phyloP scores from a whole-genome alignment of 2,329 filamentous ascomycete species.

The Alternaria sp. region DNA sequence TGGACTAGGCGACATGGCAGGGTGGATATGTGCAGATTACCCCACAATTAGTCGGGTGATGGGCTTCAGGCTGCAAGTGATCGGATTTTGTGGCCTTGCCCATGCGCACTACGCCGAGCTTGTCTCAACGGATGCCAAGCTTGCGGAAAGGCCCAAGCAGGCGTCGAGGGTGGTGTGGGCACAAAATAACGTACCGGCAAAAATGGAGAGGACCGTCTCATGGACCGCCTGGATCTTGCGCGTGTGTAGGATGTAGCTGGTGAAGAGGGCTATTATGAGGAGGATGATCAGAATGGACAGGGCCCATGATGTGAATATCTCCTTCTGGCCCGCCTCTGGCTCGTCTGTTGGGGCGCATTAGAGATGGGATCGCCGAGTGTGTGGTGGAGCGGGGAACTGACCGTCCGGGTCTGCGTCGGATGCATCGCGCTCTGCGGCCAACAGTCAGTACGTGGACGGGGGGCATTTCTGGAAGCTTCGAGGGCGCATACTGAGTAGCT shows the following conservation, averaged over 20 bases:
- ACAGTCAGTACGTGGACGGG: constrained; percentile 14
- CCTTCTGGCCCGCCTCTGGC: constrained; percentile 86
- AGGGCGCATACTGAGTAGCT: constrained; percentile 52
- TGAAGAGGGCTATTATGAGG: constrained; percentile 93
- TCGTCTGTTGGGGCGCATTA: constrained; percentile 62
- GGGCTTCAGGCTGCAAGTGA: constrained; percentile 13
- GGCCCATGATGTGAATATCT: constrained; percentile 95
- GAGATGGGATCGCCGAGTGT: constrained; percentile 31
- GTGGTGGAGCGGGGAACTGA: constrained; percentile 35
- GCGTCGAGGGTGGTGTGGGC: constrained; percentile 1
- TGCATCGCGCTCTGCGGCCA: constrained; percentile 53
- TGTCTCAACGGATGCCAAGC: constrained; percentile 16
- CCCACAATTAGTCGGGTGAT: constrained; percentile 22
- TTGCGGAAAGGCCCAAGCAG: not conserved
- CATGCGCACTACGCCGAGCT: constrained; percentile 19
- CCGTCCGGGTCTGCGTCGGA: constrained; percentile 59
- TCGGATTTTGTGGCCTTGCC: constrained; percentile 12
- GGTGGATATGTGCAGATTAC: constrained; percentile 22
- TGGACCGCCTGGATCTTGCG: constrained; percentile 97
- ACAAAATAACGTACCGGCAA: constrained; percentile 72
- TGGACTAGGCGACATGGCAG: constrained; percentile 21
- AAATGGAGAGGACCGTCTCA: constrained; percentile 98
- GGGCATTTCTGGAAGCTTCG: not conserved
- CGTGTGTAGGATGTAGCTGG: constrained; percentile 95
- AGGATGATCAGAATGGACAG: constrained; percentile 96